Percentiles rank a stretch among this genome's conserved stretches.
These are phyloP conservation scores for Cyclostephanos tholiformis DNA, from an alignment of 108 stramenopile genomes.

Conservation along the genomic window DNA sequence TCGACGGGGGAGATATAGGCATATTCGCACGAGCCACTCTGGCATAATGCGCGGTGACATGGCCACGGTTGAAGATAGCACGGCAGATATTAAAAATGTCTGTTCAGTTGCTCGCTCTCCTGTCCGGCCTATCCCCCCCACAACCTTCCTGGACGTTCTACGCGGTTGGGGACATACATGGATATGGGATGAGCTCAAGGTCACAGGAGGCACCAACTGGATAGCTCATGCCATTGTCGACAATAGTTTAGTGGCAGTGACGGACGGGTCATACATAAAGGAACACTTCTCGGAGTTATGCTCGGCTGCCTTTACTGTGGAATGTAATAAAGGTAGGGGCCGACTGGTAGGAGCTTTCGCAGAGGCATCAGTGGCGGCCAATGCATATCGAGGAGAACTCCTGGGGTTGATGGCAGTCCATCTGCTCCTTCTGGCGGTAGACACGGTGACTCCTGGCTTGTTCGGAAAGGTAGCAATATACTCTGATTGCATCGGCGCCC, in stretches of 20 bases:
- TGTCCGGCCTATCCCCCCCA: background rate
- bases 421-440: slow-evolving; percentile 7
- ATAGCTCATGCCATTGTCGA: background rate
- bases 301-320: slow-evolving; percentile 7
- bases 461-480: no score
- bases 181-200: background rate
- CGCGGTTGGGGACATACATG: background rate
- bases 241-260: no score
- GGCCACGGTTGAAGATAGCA: background rate
- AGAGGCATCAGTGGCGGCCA: slow-evolving; percentile 6
- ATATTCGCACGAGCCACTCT: no score
- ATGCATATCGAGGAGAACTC: slow-evolving; percentile 32
- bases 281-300: slow-evolving; percentile 7
- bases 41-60: background rate
- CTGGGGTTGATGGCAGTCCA: slow-evolving; percentile 24
- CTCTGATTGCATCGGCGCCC: no score
- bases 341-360: slow-evolving; percentile 13
- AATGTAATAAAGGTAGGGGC: slow-evolving; percentile 4
- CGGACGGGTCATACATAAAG: no score
- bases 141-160: background rate
- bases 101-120: background rate
- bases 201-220: background rate
- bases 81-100: background rate
- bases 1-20: no score
- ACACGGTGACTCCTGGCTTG: background rate